Conservation (phyloP, 2,329 filamentous ascomycete genomes). For the Lasiodiplodia theobromae region DNA sequence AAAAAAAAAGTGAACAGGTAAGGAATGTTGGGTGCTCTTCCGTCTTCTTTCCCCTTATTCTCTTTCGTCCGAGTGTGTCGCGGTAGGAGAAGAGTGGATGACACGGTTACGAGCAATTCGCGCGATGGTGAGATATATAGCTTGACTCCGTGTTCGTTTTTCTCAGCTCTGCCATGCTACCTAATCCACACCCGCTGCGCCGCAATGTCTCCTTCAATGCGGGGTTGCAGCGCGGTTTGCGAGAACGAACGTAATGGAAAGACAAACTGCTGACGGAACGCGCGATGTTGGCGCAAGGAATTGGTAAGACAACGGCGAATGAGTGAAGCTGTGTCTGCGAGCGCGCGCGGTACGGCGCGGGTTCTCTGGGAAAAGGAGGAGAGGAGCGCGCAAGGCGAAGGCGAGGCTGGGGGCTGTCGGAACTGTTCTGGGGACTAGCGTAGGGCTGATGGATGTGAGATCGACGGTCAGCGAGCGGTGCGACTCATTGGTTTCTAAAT, state of each 20-base stretch:
- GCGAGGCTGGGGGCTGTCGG: constrained; percentile 4
- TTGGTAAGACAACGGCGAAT: constrained; percentile 17
- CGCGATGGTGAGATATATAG: constrained; percentile 25
- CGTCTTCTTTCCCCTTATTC: background rate
- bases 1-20: background rate
- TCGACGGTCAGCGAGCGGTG: background rate
- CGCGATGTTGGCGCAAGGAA: background rate
- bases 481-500: constrained; percentile 22
- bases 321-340: constrained; percentile 13
- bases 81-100: background rate
- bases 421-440: constrained; percentile 18
- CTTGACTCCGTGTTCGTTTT: constrained; percentile 19
- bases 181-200: constrained; percentile 16
- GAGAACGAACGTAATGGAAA: constrained; percentile 9
- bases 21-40: background rate
- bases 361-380: constrained; percentile 16
- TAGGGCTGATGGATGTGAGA: constrained; percentile 17
- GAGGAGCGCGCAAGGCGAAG: background rate
- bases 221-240: constrained; percentile 3
- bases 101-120: constrained; percentile 6
- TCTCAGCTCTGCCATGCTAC: constrained; percentile 26
- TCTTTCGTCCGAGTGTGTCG: background rate
- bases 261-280: background rate
- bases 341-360: background rate
- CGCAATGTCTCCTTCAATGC: constrained; percentile 2